Base-by-base conservation (phyloP, 768 basidiomycete genomes). In the Trametes cinnabarina region DNA sequence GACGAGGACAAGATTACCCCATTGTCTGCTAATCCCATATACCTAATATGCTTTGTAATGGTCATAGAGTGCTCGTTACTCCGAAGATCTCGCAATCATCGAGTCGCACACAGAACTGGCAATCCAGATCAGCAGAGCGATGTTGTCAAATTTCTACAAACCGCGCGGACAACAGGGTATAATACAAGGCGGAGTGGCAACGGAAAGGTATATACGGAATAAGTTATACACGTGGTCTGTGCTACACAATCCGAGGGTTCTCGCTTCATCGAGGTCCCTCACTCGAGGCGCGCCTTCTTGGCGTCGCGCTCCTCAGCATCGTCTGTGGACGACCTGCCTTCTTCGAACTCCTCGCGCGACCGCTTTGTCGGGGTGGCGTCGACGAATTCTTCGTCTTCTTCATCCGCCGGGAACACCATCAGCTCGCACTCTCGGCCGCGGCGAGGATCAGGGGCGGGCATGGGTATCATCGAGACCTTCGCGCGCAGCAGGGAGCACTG, bases 321-420 rank as follows among this genome's bases (percentile, higher is more conserved):
- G 1, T 32, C 28, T 6, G 11, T 14, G 12, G 37, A 4, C 23
- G 34, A 17, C 17, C 26, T 26, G 14, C 30, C 52, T 2, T 20
- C 43, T 37, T 55, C 54, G n/a, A 48, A 47, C 28, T 55, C 54
- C 46, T 55, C 54, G 37, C 46, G 54, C 26, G 54, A 48, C 17
- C 54, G 46, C 25, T 55, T 55, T 17, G n/a, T 26, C 35, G 53
- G n/a, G 10, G 22, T 7, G 34, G 28, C 37, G 6, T 32, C 30
- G 1, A 12, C 6, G 30, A 11, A 2, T 15, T 32, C 42, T 15
- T n/a, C n/a, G 26, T 20, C 20, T 25, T 46, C 46, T 37, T 47
- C 44, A 28, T 46, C 54, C 37, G 34, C 7, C 2, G 46, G 54
- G 54, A 47, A 47, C 22, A 55, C 22, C 46, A 47, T n/a, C 9